Evolutionary conservation across 257 asterid species (phyloP), one percentile per base, ranked within the genome.

Genomic region (Ehretia macrophylla): DNA sequence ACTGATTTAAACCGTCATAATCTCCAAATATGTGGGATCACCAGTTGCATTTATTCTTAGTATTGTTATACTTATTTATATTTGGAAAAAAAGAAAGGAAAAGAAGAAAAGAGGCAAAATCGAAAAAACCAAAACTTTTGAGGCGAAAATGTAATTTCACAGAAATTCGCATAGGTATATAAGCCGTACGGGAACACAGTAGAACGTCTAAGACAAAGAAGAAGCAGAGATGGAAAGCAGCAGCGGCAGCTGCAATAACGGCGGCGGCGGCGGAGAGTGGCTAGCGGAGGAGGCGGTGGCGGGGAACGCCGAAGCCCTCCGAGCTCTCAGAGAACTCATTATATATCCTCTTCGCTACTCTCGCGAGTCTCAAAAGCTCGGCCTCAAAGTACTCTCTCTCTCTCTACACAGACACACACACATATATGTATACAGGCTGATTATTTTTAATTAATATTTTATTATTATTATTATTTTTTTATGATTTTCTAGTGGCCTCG

Each of bases 241-340:
- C 53, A 16, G 69, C 56, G 72, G 65, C 51, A 58, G 58, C 20
- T 10, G 11, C 27, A 40, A 40, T 59, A 45, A 14, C 17, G 19
- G 70, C 66, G 32, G 40, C 35, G 60, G 47, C 45, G 77, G 61
- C 64, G 63, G 67, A 42, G 60, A 58, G 51, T 83, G 96, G 92
- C 78, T 49, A 56, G 95, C 88, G 18, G 96, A 91, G 76, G 84
- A 84, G 67, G 81, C 78, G 0, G 69, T 91, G 0, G 95, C 94
- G 0, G 98, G 98, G 2, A 85, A 82, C 59, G 51, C 46, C 1
- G 96, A 82, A 69, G 95, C 95, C 32, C 60, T 91, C 32, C 83
- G 71, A 57, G 77, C 88, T 42, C 88, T 91, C 9, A 75, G 96
- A 55, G 95, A 88, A 73, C 85, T 85, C 64, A 79, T 91, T 23